Evolutionary conservation across 2,329 filamentous ascomycete species (phyloP).

Genomic region (Cladobotryum protrusum): DNA sequence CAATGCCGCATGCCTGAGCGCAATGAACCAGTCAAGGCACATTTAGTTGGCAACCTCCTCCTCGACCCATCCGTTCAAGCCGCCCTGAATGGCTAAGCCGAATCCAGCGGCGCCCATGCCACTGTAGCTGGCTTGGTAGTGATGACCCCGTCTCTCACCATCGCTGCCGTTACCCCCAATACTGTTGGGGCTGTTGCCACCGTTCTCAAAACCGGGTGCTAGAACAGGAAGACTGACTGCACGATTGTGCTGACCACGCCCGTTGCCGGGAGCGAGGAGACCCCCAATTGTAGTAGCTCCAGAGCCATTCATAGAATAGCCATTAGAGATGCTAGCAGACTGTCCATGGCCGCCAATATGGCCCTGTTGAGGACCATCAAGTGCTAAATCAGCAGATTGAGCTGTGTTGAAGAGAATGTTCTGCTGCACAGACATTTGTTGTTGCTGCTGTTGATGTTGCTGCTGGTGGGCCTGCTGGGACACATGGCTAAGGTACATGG

Average conservation of each 20-base stretch:
- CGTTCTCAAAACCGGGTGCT: conserved; percentile 57
- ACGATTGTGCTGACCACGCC: conserved; percentile 61
- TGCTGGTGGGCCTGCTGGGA: conserved; percentile 67
- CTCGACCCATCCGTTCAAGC: conserved; percentile 62
- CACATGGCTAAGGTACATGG: conserved; percentile 85
- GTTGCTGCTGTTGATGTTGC: conserved; percentile 68
- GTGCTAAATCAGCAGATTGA: conserved; percentile 49
- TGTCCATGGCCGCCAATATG: conserved; percentile 57
- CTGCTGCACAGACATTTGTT: conserved; percentile 68
- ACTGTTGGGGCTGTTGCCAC: conserved; percentile 46
- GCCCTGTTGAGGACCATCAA: conserved; percentile 56
- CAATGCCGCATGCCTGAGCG: conserved; percentile 7
- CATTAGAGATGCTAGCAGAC: conserved; percentile 60
- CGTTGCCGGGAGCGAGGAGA: conserved; percentile 65
- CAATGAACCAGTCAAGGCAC: conserved; percentile 22
- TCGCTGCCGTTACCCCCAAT: conserved; percentile 40
- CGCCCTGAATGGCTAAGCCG: conserved; percentile 57
- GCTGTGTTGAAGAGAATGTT: conserved; percentile 73
- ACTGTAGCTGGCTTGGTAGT: conserved; percentile 59
- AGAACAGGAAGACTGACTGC: conserved; percentile 81
- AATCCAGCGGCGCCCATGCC: conserved; percentile 53
- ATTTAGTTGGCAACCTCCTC: conserved; percentile 56
- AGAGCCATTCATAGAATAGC: conserved; percentile 49
- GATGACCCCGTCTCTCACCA: conserved; percentile 56
- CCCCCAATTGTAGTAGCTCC: conserved; percentile 67